Evolutionary conservation across 2,329 filamentous ascomycete genomes (phyloP).

Genomic region (Tolypocladium inflatum): DNA sequence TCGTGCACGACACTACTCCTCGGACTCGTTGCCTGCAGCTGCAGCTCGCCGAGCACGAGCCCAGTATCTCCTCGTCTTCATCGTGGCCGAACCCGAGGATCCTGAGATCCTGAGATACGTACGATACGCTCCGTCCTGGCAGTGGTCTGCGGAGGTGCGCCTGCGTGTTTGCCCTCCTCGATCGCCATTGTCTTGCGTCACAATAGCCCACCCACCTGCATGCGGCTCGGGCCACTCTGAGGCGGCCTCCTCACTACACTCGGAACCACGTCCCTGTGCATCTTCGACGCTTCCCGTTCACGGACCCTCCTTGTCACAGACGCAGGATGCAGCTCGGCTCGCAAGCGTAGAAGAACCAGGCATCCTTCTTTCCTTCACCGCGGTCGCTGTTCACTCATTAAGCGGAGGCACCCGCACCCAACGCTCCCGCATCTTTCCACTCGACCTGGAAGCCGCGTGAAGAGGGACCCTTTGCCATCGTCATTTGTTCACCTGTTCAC

Average conservation of each 20-base stretch:
- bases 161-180: not conserved
- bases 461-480: not conserved
- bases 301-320: not conserved
- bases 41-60: not conserved
- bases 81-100: not conserved
- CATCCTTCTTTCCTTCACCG: not conserved
- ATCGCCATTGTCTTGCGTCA: not conserved
- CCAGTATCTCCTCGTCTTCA: not conserved
- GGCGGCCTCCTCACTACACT: not conserved
- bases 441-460: not conserved
- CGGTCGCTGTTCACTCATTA: not conserved
- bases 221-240: not conserved
- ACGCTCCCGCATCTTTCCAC: not conserved
- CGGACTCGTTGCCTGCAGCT: not conserved
- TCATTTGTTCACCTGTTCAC: not conserved
- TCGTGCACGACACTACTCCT: not conserved
- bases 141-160: not conserved
- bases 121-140: not conserved
- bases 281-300: not conserved
- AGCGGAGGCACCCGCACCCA: not conserved
- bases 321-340: not conserved
- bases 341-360: conserved; percentile 1
- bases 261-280: not conserved
- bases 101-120: too few species aligned
- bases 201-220: not conserved